A percentile compares a stretch with the other conserved stretches of the same genome.
phyloP scores from a whole-genome alignment of 352 stramenopile species.

The Elongisporangium prolatum region DNA sequence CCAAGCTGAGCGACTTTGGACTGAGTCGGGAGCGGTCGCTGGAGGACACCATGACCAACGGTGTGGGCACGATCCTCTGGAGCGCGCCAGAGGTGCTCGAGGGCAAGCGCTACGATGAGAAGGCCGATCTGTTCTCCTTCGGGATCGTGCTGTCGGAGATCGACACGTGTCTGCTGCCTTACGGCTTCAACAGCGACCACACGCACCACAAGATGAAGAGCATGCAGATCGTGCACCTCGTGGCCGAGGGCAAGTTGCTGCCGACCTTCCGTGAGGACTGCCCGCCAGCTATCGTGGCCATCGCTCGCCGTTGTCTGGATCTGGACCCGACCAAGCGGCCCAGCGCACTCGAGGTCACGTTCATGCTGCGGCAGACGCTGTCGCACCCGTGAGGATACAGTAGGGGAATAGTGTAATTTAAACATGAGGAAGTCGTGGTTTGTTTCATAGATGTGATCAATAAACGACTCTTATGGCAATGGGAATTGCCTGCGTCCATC shows the following conservation, averaged over 20 bases:
- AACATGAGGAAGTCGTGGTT: not conserved
- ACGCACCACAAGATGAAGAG: conserved; percentile 65
- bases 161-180: conserved; percentile 67
- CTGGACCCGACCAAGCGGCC: conserved; percentile 55
- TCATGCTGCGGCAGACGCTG: conserved; percentile 30
- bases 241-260: conserved; percentile 70
- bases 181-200: conserved; percentile 53
- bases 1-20: conserved; percentile 74
- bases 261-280: conserved; percentile 69
- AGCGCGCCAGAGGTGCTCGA: conserved; percentile 65
- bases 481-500: too few relatives aligned
- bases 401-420: conserved; percentile 1
- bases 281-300: conserved; percentile 36
- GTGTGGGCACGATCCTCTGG: conserved; percentile 71
- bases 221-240: conserved; percentile 81
- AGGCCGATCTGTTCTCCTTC: conserved; percentile 76
- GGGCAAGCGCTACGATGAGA: conserved; percentile 72
- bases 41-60: conserved; percentile 76
- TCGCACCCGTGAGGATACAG: not conserved
- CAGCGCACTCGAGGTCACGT: conserved; percentile 66
- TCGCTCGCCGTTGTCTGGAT: conserved; percentile 57
- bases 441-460: not conserved
- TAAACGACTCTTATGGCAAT: too few relatives aligned
- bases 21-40: conserved; percentile 58
- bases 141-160: conserved; percentile 74